Percentiles rank a stretch among this genome's conserved stretches.
These are phyloP conservation scores for Bimuria novae-zelandiae DNA, from an alignment of 2,329 filamentous ascomycete species.

Conservation along the genomic window DNA sequence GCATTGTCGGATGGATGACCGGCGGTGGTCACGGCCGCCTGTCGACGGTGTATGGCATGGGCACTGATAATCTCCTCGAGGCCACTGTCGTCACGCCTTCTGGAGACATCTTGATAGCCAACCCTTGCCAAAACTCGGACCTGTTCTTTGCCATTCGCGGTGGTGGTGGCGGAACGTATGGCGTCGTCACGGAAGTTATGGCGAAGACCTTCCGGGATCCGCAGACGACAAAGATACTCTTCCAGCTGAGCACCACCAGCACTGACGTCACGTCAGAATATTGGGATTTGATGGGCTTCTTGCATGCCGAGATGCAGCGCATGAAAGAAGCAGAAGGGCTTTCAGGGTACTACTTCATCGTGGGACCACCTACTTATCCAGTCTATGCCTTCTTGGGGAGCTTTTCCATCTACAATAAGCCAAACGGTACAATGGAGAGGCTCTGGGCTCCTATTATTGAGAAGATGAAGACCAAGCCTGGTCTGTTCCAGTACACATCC, in stretches of 20 bases:
- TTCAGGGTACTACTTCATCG: conserved; percentile 34
- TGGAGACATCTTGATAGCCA: conserved; percentile 20
- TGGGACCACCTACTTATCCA: conserved; percentile 22
- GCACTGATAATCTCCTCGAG: conserved; percentile 43
- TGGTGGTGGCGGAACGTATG: conserved; percentile 50
- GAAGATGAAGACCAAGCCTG: conserved; percentile 12
- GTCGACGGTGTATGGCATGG: conserved; percentile 44
- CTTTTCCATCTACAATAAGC: conserved; percentile 29
- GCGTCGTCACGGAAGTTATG: conserved; percentile 38
- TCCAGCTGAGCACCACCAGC: conserved; percentile 16
- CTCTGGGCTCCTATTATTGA: conserved; percentile 24
- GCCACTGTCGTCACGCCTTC: conserved; percentile 40
- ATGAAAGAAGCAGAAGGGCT: conserved; percentile 34
- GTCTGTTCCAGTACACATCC: conserved; percentile 20
- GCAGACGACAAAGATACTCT: conserved; percentile 19
- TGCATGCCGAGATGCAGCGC: conserved; percentile 28
- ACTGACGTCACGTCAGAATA: conserved; percentile 17
- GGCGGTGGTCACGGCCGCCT: conserved; percentile 47
- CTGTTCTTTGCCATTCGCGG: conserved; percentile 51
- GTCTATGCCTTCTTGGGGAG: conserved; percentile 22
- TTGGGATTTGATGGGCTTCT: conserved; percentile 24
- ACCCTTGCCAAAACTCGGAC: conserved; percentile 30
- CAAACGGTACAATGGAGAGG: conserved; percentile 22
- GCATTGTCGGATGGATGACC: conserved; percentile 47
- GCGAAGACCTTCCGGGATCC: conserved; percentile 38